Evolutionary conservation across 768 basidiomycete species (phyloP).

Genomic region (Punctularia strigosozonata): DNA sequence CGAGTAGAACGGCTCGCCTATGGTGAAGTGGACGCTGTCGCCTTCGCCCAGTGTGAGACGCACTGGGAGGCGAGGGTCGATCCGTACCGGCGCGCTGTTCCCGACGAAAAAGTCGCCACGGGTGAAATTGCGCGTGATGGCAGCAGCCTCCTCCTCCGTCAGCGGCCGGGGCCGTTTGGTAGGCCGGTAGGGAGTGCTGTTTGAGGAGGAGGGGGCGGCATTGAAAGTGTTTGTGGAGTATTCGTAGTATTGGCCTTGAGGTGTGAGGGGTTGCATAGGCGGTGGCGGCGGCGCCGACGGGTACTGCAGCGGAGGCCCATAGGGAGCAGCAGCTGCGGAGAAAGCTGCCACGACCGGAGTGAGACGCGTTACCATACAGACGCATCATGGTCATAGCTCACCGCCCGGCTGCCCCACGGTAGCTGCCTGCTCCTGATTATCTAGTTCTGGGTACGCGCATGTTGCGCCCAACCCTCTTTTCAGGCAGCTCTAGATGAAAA

Average conservation of each 20-base stretch:
- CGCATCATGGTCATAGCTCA: conserved; percentile 15
- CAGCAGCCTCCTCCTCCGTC: conserved; percentile 75
- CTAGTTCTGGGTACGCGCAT: conserved; percentile 74
- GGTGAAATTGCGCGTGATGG: conserved; percentile 72
- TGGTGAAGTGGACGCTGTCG: conserved; percentile 64
- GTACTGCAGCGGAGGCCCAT: conserved; percentile 18
- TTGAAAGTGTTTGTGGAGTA: conserved; percentile 33
- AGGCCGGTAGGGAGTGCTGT: conserved; percentile 69
- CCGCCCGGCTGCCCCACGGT: conserved; percentile 18
- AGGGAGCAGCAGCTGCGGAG: background rate
- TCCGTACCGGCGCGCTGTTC: conserved; percentile 68
- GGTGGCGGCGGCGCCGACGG: conserved; percentile 26
- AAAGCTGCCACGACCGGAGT: background rate
- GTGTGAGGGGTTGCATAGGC: conserved; percentile 31
- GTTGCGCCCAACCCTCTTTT: conserved; percentile 63
- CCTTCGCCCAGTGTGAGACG: conserved; percentile 72
- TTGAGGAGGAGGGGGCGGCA: conserved; percentile 52
- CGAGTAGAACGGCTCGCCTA: conserved; percentile 33
- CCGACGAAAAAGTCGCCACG: conserved; percentile 80
- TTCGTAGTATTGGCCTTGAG: conserved; percentile 65
- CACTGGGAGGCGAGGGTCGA: conserved; percentile 72
- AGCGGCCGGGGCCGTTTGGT: conserved; percentile 68
- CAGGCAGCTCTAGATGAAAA: conserved; percentile 51
- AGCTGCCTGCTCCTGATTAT: conserved; percentile 19
- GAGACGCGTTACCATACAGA: background rate